Base-by-base conservation (phyloP, 768 basidiomycete genomes). In the Mycena amicta region DNA sequence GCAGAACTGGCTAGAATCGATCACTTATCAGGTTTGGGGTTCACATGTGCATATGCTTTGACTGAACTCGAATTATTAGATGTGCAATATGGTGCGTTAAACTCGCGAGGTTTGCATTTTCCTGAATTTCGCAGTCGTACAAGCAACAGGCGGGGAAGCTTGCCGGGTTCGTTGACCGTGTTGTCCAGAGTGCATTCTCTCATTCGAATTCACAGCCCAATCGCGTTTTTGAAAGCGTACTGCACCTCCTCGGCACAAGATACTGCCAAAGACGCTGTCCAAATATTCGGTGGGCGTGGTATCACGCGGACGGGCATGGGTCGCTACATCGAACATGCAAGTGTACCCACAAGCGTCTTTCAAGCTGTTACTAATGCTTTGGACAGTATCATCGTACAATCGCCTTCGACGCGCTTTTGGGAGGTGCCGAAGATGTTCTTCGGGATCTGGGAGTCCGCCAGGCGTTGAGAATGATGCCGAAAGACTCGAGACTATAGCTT, bases 11-110 rank as follows among this genome's bases (percentile, higher is more conserved):
- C 74, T 94, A n/a, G 93, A 95, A 75, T 89, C 87, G 64, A 80
- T 95, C 60, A 93, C 92, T 0, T 88, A 88, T 71, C 92, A 94
- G n/a, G n/a, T n/a, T n/a, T n/a, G n/a, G n/a, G n/a, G n/a, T n/a
- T n/a, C n/a, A n/a, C n/a, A n/a, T n/a, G n/a, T n/a, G n/a, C n/a
- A n/a, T n/a, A n/a, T n/a, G n/a, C n/a, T n/a, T n/a, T n/a, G n/a
- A n/a, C n/a, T n/a, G n/a, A n/a, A n/a, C n/a, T n/a, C n/a, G n/a
- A n/a, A n/a, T n/a, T n/a, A n/a, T n/a, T n/a, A n/a, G 72, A 93
- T 93, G 91, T 85, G 82, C 72, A 87, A 91, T 62, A 93, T 93
- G 92, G 81, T 82, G 43, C 28, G 74, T 61, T 49, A n/a, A n/a
- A n/a, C n/a, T n/a, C n/a, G n/a, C n/a, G n/a, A n/a, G n/a, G n/a